Base-by-base conservation (phyloP, 2,329 filamentous ascomycete species). In the Pseudogymnoascus sp. region DNA sequence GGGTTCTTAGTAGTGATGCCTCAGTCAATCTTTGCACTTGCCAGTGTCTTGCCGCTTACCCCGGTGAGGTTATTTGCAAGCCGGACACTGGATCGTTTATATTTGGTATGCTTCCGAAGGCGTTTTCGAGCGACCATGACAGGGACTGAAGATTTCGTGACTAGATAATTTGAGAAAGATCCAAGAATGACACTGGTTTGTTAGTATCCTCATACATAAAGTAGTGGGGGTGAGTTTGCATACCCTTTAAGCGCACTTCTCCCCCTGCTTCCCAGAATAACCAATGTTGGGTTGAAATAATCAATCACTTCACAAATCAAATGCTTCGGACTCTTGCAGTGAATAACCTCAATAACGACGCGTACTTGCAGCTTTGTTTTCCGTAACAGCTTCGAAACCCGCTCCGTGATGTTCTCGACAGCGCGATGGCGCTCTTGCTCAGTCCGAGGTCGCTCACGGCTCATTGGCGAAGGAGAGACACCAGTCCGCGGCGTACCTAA, bases 291-390 rank as follows among this genome's bases (percentile, higher is more conserved):
- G 66, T 89, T 90, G 60, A 97, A 83, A 66, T 91, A 84, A 74
- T 99, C 94, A 74, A 99, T 97, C 77, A 97, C 92, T 78, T 97
- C 94, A 0, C 92, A 96, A 66, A 99, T 92, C 78, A 97, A 83
- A 74, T 97, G 92, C 74, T 94, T 93, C 3, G 94, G 92, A 71
- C 90, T 97, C 81, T 97, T 97, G 86, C 94, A 97, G 76, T 97
- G 94, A 67, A 99, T 88, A 29, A 97, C 93, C 76, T 99, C 94
- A 35, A 99, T 88, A 59, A 96, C 91, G 58, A 97, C 90, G 63
- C 92, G 86, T 58, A 97, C 92, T 74, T 99, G 93, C 63, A 99
- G 79, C 66, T 90, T 85, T 0, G 94, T 99, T 80, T 96, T 96
- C 64, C 93, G 84, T 64, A 99, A 77, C 51, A 97, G 78, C 67